Percentiles rank a stretch among this genome's conserved stretches.
phyloP scores from a whole-genome alignment of 1,284 basidiomycete genomes.

The Cryptococcus sp. region DNA sequence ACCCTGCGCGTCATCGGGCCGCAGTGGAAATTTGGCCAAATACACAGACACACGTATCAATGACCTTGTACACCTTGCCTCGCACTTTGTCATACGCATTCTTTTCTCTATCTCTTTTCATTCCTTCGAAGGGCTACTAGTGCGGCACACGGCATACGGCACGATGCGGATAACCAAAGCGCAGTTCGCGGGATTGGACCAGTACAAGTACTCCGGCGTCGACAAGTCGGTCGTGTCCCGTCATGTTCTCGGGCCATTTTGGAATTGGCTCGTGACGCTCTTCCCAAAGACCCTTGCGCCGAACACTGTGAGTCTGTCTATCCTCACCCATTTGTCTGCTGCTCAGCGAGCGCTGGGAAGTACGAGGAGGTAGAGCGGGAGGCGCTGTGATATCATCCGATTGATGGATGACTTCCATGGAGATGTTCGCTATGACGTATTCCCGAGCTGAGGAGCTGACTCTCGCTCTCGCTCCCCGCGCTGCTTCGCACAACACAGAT shows the following conservation, averaged over 20 bases:
- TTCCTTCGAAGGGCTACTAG: no score
- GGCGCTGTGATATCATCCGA: no score
- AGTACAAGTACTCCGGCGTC: conserved; percentile 62
- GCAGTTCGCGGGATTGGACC: conserved; percentile 57
- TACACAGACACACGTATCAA: no score
- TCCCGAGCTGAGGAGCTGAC: not conserved
- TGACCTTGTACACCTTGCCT: no score
- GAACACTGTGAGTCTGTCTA: conserved; percentile 69
- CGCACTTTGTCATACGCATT: no score
- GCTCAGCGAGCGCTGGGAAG: no score
- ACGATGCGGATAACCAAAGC: conserved; percentile 50
- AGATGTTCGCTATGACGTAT: not conserved
- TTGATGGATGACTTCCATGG: not conserved
- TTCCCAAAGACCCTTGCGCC: conserved; percentile 89
- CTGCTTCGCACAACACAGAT: conserved; percentile 59
- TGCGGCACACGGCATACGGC: no score
- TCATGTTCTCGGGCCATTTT: conserved; percentile 79
- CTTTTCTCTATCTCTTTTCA: no score
- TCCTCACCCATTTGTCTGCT: not conserved
- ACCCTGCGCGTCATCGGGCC: no score
- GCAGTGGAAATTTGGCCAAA: no score
- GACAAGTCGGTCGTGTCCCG: conserved; percentile 57
- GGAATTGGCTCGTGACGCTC: conserved; percentile 89
- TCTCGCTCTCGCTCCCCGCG: not conserved
- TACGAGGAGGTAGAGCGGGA: no score